Percentiles rank a stretch among this genome's conserved stretches.
These are phyloP conservation scores for Hordeum marinum DNA, from an alignment of 176 grass and related monocot genomes.

Conservation along the genomic window DNA sequence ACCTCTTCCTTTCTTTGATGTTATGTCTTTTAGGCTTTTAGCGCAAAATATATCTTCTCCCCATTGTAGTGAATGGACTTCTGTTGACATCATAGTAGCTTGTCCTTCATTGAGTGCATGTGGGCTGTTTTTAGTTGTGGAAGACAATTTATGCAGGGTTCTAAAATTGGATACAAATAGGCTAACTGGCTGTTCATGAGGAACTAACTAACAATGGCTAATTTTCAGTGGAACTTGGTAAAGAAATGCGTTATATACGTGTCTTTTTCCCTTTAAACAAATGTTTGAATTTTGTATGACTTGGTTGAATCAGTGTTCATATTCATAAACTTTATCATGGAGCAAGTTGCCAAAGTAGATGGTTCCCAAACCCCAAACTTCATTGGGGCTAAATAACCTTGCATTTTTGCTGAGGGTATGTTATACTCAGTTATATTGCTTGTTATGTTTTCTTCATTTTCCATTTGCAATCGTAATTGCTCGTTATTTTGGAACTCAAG, in stretches of 20 bases:
- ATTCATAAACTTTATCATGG: not conserved
- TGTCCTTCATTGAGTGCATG: not conserved
- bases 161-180: conserved; percentile 17
- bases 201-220: not conserved
- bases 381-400: not conserved
- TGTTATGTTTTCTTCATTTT: conserved; percentile 4
- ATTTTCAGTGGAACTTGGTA: not conserved
- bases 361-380: not conserved
- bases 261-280: not conserved
- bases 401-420: not conserved
- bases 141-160: not conserved
- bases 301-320: not conserved
- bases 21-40: not conserved
- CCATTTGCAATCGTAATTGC: not conserved
- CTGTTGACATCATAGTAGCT: not conserved
- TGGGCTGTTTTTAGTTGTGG: not conserved
- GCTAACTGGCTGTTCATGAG: not conserved
- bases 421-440: not conserved
- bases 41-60: not conserved
- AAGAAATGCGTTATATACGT: not conserved
- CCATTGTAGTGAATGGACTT: not conserved
- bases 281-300: not conserved
- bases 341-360: conserved; percentile 3
- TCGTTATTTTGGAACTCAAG: not conserved
- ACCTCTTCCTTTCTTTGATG: not conserved